A percentile compares a stretch with the other conserved stretches of the same genome.
Evolutionary conservation across 345 rosid species (phyloP).

Genomic region (Physaria fendleri): DNA sequence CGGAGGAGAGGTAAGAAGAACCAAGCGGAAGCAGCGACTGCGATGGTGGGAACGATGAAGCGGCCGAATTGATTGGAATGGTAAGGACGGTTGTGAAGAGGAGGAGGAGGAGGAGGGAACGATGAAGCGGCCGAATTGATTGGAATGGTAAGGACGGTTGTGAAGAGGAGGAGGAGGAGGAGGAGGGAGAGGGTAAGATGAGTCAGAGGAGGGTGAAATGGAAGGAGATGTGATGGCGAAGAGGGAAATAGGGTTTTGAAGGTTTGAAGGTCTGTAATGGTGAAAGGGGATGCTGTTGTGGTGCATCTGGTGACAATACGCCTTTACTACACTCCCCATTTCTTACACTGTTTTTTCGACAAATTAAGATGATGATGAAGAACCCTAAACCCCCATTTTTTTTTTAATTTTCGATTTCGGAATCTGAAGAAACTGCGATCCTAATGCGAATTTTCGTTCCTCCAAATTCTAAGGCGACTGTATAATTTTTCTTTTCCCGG

Average conservation of each 20-base stretch:
- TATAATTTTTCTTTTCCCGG: too few species aligned
- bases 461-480: neutral
- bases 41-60: slow-evolving; percentile 25
- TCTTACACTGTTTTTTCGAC: neutral
- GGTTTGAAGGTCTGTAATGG: slow-evolving; percentile 25
- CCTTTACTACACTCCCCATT: neutral
- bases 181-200: neutral
- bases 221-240: slow-evolving; percentile 30
- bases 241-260: slow-evolving; percentile 28
- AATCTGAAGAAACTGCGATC: too few species aligned
- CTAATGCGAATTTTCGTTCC: neutral
- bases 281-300: slow-evolving; percentile 17
- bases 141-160: too few species aligned
- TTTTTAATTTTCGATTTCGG: neutral
- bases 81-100: too few species aligned
- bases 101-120: neutral
- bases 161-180: too few species aligned
- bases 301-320: slow-evolving; percentile 11
- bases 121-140: neutral
- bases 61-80: neutral
- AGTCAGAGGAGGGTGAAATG: neutral
- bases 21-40: slow-evolving; percentile 31
- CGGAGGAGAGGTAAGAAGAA: slow-evolving; percentile 29
- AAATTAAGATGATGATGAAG: neutral
- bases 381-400: slow-evolving; percentile 1